Conservation (phyloP, 2,329 filamentous ascomycete species). For the Aspergillus sp. region DNA sequence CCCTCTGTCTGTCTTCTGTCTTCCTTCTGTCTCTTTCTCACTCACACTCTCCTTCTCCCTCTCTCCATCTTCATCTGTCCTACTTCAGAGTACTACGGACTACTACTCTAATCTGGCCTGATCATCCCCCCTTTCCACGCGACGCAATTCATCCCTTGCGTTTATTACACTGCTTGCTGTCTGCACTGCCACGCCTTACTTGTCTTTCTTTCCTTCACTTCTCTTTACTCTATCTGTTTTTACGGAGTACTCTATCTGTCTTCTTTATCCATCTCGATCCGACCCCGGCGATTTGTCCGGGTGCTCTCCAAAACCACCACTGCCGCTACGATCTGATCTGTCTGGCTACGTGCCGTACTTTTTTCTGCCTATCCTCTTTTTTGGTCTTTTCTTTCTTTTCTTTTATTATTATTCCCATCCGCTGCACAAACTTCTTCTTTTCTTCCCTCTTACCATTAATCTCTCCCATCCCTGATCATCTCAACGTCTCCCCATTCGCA, state of each 20-base stretch:
- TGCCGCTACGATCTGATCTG: slow-evolving; percentile 20
- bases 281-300: not conserved
- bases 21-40: slow-evolving; percentile 1
- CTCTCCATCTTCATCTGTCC: not conserved
- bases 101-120: not conserved
- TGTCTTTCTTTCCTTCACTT: not conserved
- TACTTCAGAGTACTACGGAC: not conserved
- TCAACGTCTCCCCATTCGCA: no score
- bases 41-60: not conserved
- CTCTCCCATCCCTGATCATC: not conserved
- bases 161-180: slow-evolving; percentile 1
- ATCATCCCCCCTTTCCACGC: slow-evolving; percentile 20
- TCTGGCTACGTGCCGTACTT: slow-evolving; percentile 16
- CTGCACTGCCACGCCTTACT: slow-evolving; percentile 19
- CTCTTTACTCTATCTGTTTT: not conserved
- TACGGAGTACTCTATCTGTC: not conserved
- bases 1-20: slow-evolving; percentile 1
- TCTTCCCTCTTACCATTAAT: slow-evolving; percentile 1
- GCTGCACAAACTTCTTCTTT: no score
- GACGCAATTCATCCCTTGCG: slow-evolving; percentile 23
- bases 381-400: slow-evolving; percentile 2
- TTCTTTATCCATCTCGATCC: not conserved
- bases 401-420: no score
- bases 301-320: not conserved
- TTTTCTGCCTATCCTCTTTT: not conserved